These are phyloP conservation scores for Microbotryum silenes-acaulis DNA, from an alignment of 1,284 basidiomycete genomes.

Conservation along the genomic window DNA sequence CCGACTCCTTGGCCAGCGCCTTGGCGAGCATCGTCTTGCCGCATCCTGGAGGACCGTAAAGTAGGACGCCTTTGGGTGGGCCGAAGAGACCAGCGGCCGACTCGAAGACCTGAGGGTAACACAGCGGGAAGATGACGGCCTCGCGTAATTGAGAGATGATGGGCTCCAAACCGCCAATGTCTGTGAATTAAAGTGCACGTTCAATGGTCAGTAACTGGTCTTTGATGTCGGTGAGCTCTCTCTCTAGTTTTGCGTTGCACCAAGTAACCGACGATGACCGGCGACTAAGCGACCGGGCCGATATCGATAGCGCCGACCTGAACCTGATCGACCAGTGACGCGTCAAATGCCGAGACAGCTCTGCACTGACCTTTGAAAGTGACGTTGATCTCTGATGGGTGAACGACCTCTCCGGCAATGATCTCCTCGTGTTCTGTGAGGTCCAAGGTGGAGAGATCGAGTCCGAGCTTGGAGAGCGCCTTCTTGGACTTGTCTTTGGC, in stretches of 20 bases:
- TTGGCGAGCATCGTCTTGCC: slow-evolving; percentile 47
- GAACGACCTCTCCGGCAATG: slow-evolving; percentile 74
- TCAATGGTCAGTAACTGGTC: background rate
- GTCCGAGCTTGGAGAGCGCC: slow-evolving; percentile 61
- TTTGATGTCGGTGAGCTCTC: background rate
- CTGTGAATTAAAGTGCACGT: slow-evolving; percentile 41
- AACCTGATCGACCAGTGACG: slow-evolving; percentile 3
- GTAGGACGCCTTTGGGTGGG: slow-evolving; percentile 49
- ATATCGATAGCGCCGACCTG: background rate
- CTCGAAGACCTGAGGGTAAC: slow-evolving; percentile 81
- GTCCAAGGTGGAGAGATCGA: slow-evolving; percentile 54
- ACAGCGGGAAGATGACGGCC: slow-evolving; percentile 91
- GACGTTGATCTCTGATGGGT: slow-evolving; percentile 72
- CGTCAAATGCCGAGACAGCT: background rate
- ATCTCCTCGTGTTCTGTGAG: slow-evolving; percentile 74
- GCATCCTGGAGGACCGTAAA: slow-evolving; percentile 44
- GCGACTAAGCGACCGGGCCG: background rate
- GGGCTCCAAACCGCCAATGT: slow-evolving; percentile 90
- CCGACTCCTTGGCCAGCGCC: slow-evolving; percentile 72
- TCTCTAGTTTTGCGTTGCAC: background rate
- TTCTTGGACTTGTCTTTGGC: slow-evolving; percentile 56
- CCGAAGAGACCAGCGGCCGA: slow-evolving; percentile 52
- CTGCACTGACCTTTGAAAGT: slow-evolving; percentile 55
- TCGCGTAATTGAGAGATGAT: slow-evolving; percentile 88
- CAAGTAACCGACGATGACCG: background rate